Evolutionary conservation across 2,329 filamentous ascomycete species (phyloP).

Genomic region (Trichocomaceae sp.): DNA sequence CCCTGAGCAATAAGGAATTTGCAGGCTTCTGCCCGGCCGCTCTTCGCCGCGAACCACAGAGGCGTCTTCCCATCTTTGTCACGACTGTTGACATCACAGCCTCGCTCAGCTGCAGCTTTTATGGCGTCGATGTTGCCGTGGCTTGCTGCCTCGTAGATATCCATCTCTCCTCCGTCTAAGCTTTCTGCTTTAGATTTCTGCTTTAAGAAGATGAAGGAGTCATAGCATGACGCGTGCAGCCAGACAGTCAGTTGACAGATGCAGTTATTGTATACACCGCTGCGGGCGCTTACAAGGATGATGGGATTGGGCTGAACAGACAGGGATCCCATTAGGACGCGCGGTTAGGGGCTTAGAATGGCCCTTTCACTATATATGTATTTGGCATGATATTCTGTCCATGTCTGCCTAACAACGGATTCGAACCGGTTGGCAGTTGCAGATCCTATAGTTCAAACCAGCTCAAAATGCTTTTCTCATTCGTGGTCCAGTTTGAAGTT

Average conservation of each 20-base stretch:
- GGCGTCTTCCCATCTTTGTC: conserved; percentile 3
- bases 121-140: conserved; percentile 7
- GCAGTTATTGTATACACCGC: no score
- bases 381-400: no score
- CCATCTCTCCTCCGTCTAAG: conserved; percentile 9
- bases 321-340: background rate
- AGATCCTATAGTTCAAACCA: no score
- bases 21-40: conserved; percentile 8
- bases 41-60: conserved; percentile 10
- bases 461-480: no score
- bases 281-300: background rate
- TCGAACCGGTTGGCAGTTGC: no score
- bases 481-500: no score
- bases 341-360: no score
- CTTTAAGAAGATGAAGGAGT: background rate
- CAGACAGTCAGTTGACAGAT: no score
- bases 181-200: background rate
- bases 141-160: conserved; percentile 9
- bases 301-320: background rate
- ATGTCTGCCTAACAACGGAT: no score
- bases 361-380: no score
- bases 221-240: background rate
- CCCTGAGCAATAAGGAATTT: conserved; percentile 7
- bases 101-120: conserved; percentile 8
- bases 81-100: conserved; percentile 6